Base-by-base conservation (phyloP, 345 rosid genomes). In the Eucalyptus pumila region DNA sequence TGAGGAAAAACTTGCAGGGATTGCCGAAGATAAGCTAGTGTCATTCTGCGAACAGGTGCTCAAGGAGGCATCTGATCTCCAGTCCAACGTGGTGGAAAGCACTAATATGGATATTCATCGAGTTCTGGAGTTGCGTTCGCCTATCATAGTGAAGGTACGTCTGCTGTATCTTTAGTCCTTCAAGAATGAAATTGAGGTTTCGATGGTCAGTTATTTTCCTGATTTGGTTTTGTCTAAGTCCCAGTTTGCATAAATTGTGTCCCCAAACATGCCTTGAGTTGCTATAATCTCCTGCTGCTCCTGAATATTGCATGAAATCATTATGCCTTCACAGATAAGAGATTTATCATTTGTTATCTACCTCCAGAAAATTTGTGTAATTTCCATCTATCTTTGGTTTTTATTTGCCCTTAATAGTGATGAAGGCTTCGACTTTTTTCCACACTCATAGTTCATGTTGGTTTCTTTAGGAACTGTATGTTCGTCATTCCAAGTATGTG, bases 41-140 rank as follows among this genome's bases (percentile, higher is more conserved):
- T 94, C 99, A 80, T 96, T 96, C 92, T 98, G 99, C 88, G 99
- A 95, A 92, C 97, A 95, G 89, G 95, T 98, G 60, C 96, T 98
- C 45, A 95, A 91, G 92, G 99, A 97, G 90, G 97, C 97, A 88
- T 94, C 99, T 67, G 96, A 95, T 87, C 94, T 98, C 85, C 99
- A 97, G 91, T 95, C 97, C 86, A 92, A 90, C 69, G 88, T 93
- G 23, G 99, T 96, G 87, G 99, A 96, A 87, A 90, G 94, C 86
- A 92, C 97, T 88, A 95, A 96, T 89, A 94, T 96, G 99, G 96
- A 96, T 91, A 91, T 97, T 88, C 99, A 98, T 90, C 95, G 95
- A 67, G 98, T 95, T 90, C 91, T 97, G 87, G 99, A 96, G 92
- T 94, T 98, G 87, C 97, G 99, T 45, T 96, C 99, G 58, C 99